Conservation (phyloP, 129 eudicot species). For the Artemisia annua region DNA sequence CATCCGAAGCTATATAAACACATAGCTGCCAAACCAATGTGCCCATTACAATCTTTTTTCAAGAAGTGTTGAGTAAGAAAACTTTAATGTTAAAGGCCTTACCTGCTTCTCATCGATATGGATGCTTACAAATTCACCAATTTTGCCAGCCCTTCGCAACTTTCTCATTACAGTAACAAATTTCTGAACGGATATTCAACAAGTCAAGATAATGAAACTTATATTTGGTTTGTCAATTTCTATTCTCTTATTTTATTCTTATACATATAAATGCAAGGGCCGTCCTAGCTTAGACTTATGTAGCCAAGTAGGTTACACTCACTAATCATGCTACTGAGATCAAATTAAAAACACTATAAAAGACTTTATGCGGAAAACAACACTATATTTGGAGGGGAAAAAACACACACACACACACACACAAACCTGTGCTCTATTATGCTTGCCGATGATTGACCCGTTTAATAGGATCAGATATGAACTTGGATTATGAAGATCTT, state of each 20-base stretch:
- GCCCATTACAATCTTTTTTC: background rate
- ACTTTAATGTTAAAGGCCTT: too few relatives aligned
- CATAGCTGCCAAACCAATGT: conserved; percentile 59
- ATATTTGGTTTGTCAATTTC: too few relatives aligned
- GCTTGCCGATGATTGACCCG: conserved; percentile 94
- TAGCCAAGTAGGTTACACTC: too few relatives aligned
- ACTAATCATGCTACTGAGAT: too few relatives aligned
- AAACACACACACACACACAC: too few relatives aligned
- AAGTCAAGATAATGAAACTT: background rate
- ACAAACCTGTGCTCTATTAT: conserved; percentile 80
- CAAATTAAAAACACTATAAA: too few relatives aligned
- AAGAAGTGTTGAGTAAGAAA: too few relatives aligned
- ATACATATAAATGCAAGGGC: too few relatives aligned
- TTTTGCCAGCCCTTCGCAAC: conserved; percentile 87
- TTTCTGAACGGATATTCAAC: conserved; percentile 24
- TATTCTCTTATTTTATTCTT: too few relatives aligned
- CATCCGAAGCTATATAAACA: conserved; percentile 96
- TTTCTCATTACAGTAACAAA: conserved; percentile 78
- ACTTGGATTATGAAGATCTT: conserved; percentile 80
- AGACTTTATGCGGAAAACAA: too few relatives aligned
- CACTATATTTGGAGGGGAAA: too few relatives aligned
- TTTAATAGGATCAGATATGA: conserved; percentile 77
- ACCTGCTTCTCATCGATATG: conserved; percentile 92
- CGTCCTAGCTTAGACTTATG: too few relatives aligned
- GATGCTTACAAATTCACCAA: conserved; percentile 89